Percentiles rank a stretch among this genome's conserved stretches.
Conservation (phyloP, 2,329 filamentous ascomycete species). For the Onygenales sp. region DNA sequence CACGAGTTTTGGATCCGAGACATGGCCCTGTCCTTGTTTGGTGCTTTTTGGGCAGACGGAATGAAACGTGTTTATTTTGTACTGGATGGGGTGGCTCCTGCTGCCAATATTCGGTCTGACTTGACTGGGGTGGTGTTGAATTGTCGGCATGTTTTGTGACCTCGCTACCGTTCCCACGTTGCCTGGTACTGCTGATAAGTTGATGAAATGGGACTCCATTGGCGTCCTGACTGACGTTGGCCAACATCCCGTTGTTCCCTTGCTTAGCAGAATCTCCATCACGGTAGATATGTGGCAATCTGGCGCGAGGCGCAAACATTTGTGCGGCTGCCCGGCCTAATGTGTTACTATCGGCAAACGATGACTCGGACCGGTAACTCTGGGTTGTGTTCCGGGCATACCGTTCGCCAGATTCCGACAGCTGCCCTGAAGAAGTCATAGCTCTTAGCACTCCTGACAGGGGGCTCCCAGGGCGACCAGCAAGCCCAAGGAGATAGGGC, state of each 20-base stretch:
- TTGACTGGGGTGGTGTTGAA: background rate
- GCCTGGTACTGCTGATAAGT: no score
- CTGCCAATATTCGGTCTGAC: no score
- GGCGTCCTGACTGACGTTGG: no score
- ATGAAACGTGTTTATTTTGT: background rate
- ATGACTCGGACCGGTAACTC: background rate
- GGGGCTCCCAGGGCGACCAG: slow-evolving; percentile 29
- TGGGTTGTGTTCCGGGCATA: background rate
- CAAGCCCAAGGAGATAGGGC: slow-evolving; percentile 11
- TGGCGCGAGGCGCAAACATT: background rate
- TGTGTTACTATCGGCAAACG: background rate
- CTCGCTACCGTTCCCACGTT: no score
- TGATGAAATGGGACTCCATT: no score
- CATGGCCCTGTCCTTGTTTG: background rate
- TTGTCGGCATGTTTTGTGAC: background rate
- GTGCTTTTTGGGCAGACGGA: background rate
- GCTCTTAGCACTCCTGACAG: slow-evolving; percentile 19
- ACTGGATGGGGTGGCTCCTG: background rate
- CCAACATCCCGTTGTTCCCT: no score
- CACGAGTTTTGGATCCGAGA: slow-evolving; percentile 4
- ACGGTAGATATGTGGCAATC: no score
- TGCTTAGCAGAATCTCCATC: no score
- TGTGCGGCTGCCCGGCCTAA: background rate
- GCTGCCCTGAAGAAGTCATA: slow-evolving; percentile 8
- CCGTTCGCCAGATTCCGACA: background rate